These are phyloP conservation scores for Colletotrichum echinochloae DNA, from an alignment of 2,329 filamentous ascomycete genomes.

Conservation along the genomic window DNA sequence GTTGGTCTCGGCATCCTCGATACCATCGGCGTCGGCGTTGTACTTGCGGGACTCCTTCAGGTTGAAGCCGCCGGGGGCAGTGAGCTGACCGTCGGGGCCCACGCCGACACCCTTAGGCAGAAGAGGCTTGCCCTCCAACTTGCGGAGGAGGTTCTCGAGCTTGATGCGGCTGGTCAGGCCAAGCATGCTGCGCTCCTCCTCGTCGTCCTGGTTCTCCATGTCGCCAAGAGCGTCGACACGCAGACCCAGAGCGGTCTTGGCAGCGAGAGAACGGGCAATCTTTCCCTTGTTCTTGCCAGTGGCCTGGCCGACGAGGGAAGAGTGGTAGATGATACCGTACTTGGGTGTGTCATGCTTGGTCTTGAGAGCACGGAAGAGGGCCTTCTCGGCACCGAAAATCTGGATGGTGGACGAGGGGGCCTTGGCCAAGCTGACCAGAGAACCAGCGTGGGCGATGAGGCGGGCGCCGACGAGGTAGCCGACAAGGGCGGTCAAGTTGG, in stretches of 20 bases:
- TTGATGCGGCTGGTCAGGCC: slow-evolving; percentile 79
- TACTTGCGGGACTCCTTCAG: slow-evolving; percentile 95
- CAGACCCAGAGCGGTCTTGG: slow-evolving; percentile 92
- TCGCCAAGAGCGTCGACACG: slow-evolving; percentile 83
- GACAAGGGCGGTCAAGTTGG: slow-evolving; percentile 92
- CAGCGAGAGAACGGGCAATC: slow-evolving; percentile 94
- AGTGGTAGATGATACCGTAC: slow-evolving; percentile 95
- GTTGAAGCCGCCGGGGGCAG: slow-evolving; percentile 82
- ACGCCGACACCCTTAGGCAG: slow-evolving; percentile 81
- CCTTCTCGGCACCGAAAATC: slow-evolving; percentile 98
- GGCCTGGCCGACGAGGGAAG: slow-evolving; percentile 94
- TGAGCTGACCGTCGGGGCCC: slow-evolving; percentile 76
- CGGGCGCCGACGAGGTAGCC: slow-evolving; percentile 94
- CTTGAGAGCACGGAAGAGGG: slow-evolving; percentile 96
- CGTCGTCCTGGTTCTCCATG: slow-evolving; percentile 78
- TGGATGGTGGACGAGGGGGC: slow-evolving; percentile 95
- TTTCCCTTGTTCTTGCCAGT: slow-evolving; percentile 99
- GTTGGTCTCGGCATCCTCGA: slow-evolving; percentile 68
- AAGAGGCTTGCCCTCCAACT: slow-evolving; percentile 90
- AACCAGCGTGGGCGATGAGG: slow-evolving; percentile 94
- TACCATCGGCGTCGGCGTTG: slow-evolving; percentile 91
- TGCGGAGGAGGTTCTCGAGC: slow-evolving; percentile 80
- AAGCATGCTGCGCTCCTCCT: slow-evolving; percentile 88
- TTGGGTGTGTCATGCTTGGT: slow-evolving; percentile 99
- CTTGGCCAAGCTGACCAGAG: slow-evolving; percentile 94